Percentiles rank a stretch among this genome's conserved stretches.
Conservation (phyloP, 805 yeast species). For the Hanseniaspora valbyensis region DNA sequence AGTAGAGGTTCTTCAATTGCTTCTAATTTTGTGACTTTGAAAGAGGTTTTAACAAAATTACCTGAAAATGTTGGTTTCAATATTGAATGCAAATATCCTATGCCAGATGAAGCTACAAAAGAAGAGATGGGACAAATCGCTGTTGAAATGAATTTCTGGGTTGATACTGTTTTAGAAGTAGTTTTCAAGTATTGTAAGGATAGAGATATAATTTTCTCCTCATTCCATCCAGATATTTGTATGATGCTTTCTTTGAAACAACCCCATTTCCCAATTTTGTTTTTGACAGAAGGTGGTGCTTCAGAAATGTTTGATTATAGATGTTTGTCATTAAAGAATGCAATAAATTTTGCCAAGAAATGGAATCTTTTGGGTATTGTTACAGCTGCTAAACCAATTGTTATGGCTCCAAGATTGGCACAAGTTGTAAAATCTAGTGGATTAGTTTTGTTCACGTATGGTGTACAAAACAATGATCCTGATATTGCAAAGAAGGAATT, state of each 20-base stretch:
- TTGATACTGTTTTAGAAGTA: conserved; percentile 69
- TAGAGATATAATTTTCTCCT: conserved; percentile 79
- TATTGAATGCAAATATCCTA: conserved; percentile 88
- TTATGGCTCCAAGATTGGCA: conserved; percentile 82
- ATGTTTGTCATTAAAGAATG: conserved; percentile 79
- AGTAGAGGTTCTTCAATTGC: conserved; percentile 81
- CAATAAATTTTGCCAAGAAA: conserved; percentile 75
- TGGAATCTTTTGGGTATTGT: conserved; percentile 92
- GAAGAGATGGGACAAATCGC: conserved; percentile 82
- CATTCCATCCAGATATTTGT: conserved; percentile 92
- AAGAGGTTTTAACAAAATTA: conserved; percentile 67
- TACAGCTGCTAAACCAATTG: conserved; percentile 73
- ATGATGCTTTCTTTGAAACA: conserved; percentile 76
- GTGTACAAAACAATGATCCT: conserved; percentile 73
- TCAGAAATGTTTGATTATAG: conserved; percentile 77
- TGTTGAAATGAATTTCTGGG: conserved; percentile 74
- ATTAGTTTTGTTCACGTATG: conserved; percentile 86
- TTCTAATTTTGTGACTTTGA: conserved; percentile 79
- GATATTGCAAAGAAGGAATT: conserved; percentile 73
- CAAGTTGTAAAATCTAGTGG: conserved; percentile 86
- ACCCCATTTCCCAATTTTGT: conserved; percentile 84
- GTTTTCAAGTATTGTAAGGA: conserved; percentile 67
- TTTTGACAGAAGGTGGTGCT: conserved; percentile 82
- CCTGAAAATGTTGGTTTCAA: conserved; percentile 85
- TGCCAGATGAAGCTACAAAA: conserved; percentile 81